Conservation (phyloP, 257 asterid genomes). For the Solanum peruvianum region DNA sequence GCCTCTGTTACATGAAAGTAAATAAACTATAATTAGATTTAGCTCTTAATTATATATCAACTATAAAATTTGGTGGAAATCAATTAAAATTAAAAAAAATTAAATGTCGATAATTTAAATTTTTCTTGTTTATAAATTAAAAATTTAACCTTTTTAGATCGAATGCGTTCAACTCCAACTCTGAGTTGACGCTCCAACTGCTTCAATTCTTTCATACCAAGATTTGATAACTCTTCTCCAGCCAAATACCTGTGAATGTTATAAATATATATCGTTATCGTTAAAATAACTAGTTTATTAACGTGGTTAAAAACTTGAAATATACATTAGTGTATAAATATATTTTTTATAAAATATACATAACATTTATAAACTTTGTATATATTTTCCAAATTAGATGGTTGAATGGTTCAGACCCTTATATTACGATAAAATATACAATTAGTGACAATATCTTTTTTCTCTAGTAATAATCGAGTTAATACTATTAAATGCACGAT, state of each 20-base stretch:
- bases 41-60: neutral
- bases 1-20: slow-evolving; percentile 15
- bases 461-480: neutral
- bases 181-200: slow-evolving; percentile 47
- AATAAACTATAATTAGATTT: neutral
- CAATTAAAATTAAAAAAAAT: neutral
- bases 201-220: slow-evolving; percentile 52
- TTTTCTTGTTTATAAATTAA: neutral
- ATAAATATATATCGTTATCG: neutral
- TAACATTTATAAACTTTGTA: neutral
- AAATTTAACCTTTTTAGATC: slow-evolving; percentile 37
- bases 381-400: neutral
- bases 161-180: slow-evolving; percentile 47
- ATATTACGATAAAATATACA: too few species aligned
- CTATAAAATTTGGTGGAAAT: neutral
- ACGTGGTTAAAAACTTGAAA: too few species aligned
- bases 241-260: slow-evolving; percentile 26
- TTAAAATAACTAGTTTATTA: neutral
- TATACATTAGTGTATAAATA: neutral
- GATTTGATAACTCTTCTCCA: slow-evolving; percentile 38
- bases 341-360: neutral
- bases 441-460: too few species aligned
- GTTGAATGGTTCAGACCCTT: too few species aligned
- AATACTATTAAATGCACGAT: too few species aligned
- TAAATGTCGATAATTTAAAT: neutral